A percentile compares a stretch with the other conserved stretches of the same genome.
Conservation (phyloP, 1,284 basidiomycete species). For the Fomitiporia mediterranea region DNA sequence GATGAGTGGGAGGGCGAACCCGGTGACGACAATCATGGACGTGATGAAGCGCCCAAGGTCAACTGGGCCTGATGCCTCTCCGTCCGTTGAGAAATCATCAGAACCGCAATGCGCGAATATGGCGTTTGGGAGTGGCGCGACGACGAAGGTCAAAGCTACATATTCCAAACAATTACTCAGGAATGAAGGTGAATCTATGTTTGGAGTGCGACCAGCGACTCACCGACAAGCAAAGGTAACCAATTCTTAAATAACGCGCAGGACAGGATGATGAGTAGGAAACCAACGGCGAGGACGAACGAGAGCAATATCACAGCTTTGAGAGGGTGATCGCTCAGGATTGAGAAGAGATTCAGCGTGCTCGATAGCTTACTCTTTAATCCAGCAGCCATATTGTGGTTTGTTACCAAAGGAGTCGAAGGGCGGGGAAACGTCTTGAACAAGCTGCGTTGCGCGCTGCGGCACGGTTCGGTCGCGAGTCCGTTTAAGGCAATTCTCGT, state of each 20-base stretch:
- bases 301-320: constrained; percentile 90
- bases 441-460: background rate
- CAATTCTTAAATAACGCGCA: constrained; percentile 97
- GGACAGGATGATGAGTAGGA: constrained; percentile 95
- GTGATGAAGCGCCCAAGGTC: constrained; percentile 93
- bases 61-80: constrained; percentile 56
- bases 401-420: background rate
- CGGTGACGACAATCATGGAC: constrained; percentile 84
- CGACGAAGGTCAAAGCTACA: constrained; percentile 87
- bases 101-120: constrained; percentile 80
- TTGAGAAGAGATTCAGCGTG: background rate
- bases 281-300: constrained; percentile 95
- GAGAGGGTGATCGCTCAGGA: background rate
- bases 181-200: too few relatives aligned
- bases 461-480: background rate
- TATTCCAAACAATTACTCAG: too few relatives aligned
- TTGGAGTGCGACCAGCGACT: constrained; percentile 37
- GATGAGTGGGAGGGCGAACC: constrained; percentile 89
- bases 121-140: constrained; percentile 94
- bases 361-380: constrained; percentile 25
- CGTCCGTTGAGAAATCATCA: constrained; percentile 75
- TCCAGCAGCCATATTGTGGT: constrained; percentile 27
- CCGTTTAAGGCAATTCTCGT: too few relatives aligned
- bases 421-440: background rate
- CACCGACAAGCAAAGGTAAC: constrained; percentile 95